Conservation (phyloP, 257 asterid genomes). For the Lantana camara region DNA sequence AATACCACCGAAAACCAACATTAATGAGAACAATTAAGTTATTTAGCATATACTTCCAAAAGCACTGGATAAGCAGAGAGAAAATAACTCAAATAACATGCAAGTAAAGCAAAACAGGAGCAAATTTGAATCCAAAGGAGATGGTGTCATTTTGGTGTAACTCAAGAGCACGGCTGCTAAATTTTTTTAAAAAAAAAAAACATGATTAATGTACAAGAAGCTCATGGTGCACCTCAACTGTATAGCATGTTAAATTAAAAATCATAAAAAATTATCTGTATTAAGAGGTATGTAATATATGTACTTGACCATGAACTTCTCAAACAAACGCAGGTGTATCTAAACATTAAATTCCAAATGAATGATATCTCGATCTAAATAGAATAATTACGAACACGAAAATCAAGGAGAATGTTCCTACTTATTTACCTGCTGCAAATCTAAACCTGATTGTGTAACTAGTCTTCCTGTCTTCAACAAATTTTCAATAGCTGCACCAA, state of each 20-base stretch:
- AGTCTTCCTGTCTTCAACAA: slow-evolving; percentile 87
- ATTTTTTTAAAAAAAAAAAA: slow-evolving; percentile 8
- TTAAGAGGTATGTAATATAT: not conserved
- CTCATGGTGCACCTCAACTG: not conserved
- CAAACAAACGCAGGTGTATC: not conserved
- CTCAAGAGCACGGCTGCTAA: too few species aligned
- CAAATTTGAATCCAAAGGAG: slow-evolving; percentile 6
- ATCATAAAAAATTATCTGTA: too few species aligned
- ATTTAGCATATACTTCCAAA: slow-evolving; percentile 20
- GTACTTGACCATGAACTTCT: not conserved
- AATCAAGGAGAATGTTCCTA: slow-evolving; percentile 17
- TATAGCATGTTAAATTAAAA: too few species aligned
- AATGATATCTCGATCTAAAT: not conserved
- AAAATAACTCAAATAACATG: slow-evolving; percentile 10
- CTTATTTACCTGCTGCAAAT: slow-evolving; percentile 84
- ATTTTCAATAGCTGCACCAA: slow-evolving; percentile 73
- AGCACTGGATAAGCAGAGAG: not conserved
- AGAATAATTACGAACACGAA: slow-evolving; percentile 1
- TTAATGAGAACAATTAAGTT: slow-evolving; percentile 13
- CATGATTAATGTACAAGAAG: slow-evolving; percentile 14
- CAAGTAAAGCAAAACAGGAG: slow-evolving; percentile 9
- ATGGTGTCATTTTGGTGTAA: too few species aligned
- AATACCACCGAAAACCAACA: slow-evolving; percentile 29
- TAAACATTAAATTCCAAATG: slow-evolving; percentile 17
- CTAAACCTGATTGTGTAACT: slow-evolving; percentile 76